Percentiles rank a stretch among this genome's conserved stretches.
Conservation (phyloP, 1,284 basidiomycete genomes). For the Leccinum griseonigrum region DNA sequence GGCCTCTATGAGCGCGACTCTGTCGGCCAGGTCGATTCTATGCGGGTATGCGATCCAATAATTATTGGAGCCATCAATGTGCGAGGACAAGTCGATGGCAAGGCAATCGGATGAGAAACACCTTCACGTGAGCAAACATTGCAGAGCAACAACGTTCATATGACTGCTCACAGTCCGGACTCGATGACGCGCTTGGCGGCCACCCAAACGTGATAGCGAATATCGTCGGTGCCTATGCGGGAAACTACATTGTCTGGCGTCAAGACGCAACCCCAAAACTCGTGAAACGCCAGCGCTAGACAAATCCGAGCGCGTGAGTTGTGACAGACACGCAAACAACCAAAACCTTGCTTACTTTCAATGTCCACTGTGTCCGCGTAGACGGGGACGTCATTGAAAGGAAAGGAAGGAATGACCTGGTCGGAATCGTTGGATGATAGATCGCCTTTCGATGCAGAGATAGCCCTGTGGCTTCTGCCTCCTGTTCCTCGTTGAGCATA, state of each 20-base stretch:
- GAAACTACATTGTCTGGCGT: constrained; percentile 33
- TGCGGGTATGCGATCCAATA: not conserved
- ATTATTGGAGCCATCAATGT: not conserved
- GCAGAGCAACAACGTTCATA: not conserved
- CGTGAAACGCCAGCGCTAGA: constrained; percentile 38
- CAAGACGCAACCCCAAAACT: constrained; percentile 39
- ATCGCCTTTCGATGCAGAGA: not conserved
- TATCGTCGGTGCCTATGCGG: constrained; percentile 24
- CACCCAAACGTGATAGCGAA: constrained; percentile 44
- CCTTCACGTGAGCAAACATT: not conserved
- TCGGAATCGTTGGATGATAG: constrained; percentile 3
- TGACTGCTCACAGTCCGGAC: constrained; percentile 25
- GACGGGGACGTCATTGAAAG: constrained; percentile 28
- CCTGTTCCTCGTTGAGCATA: constrained; percentile 6
- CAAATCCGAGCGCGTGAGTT: constrained; percentile 1
- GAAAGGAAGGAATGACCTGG: constrained; percentile 29
- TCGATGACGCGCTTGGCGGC: constrained; percentile 40
- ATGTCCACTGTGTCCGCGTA: constrained; percentile 36
- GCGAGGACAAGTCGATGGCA: not conserved
- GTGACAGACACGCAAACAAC: constrained; percentile 7
- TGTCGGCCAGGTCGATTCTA: constrained; percentile 15
- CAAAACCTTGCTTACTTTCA: constrained; percentile 28
- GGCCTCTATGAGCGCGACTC: constrained; percentile 15
- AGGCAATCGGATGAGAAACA: not conserved
- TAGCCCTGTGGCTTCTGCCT: not conserved